phyloP scores from a whole-genome alignment of 345 rosid species.

The Populus euphratica region DNA sequence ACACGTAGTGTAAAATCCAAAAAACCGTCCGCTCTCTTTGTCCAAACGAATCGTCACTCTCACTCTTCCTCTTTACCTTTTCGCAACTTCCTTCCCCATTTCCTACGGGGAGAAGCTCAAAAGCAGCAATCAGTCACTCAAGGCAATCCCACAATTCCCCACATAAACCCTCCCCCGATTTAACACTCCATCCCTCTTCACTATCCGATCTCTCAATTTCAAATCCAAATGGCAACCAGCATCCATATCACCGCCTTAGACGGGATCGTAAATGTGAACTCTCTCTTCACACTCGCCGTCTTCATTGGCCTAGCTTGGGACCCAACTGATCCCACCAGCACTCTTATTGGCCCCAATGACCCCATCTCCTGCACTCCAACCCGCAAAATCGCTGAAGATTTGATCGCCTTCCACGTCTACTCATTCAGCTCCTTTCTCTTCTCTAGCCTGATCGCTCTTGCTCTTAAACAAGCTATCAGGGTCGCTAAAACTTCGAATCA shows the following conservation, averaged over 20 bases:
- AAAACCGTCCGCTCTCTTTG: no score
- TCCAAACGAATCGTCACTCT: no score
- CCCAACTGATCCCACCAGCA: slow-evolving; percentile 41
- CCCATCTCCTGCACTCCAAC: slow-evolving; percentile 45
- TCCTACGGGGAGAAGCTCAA: no score
- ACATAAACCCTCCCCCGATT: no score
- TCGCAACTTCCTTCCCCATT: no score
- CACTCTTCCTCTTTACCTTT: no score
- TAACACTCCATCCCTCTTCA: no score
- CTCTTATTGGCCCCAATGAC: slow-evolving; percentile 32
- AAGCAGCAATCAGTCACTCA: no score
- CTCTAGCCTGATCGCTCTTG: slow-evolving; percentile 76
- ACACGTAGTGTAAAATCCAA: no score
- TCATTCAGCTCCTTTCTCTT: slow-evolving; percentile 77
- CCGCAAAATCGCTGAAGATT: slow-evolving; percentile 44
- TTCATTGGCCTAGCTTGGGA: slow-evolving; percentile 83
- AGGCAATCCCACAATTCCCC: no score
- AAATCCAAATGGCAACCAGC: slow-evolving; percentile 51
- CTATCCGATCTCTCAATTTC: no score
- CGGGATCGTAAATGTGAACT: slow-evolving; percentile 76
- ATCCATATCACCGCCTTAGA: slow-evolving; percentile 86
- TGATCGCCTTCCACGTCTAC: slow-evolving; percentile 79
- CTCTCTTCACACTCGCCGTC: slow-evolving; percentile 88
- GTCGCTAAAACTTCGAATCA: slow-evolving; percentile 25
- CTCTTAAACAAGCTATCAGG: slow-evolving; percentile 76